Evolutionary conservation across 148 eudicot genomes (phyloP).

Genomic region (Vaccinium darrowii): DNA sequence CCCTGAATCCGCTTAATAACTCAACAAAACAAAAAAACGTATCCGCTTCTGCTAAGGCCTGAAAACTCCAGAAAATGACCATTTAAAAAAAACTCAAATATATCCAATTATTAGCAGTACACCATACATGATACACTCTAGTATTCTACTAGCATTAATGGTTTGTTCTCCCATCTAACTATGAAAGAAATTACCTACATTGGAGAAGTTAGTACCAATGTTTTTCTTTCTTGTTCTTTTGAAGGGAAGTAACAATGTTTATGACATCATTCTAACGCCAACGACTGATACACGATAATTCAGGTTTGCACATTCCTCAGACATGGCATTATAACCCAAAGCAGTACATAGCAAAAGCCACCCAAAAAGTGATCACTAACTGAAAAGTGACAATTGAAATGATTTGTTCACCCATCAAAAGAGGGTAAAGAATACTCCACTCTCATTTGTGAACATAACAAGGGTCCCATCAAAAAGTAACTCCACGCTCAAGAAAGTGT

Average conservation of each 20-base stretch:
- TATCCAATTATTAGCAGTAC: slow-evolving; percentile 5
- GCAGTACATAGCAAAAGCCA: background rate
- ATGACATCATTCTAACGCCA: background rate
- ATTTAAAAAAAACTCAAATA: background rate
- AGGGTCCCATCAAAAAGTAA: background rate
- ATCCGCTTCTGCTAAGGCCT: slow-evolving; percentile 93
- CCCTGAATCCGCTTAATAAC: slow-evolving; percentile 86
- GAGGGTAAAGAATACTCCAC: background rate
- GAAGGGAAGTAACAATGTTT: background rate
- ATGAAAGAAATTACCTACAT: background rate
- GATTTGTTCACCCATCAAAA: background rate
- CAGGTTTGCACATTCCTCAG: background rate
- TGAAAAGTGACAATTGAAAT: background rate
- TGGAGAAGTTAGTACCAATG: background rate
- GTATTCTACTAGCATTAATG: background rate
- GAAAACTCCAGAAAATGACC: slow-evolving; percentile 27
- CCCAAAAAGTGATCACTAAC: background rate
- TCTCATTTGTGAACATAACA: background rate
- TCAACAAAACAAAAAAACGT: slow-evolving; percentile 98
- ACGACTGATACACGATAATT: background rate
- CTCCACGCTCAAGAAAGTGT: background rate
- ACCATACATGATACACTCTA: background rate
- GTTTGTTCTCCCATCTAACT: background rate
- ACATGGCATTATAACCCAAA: background rate
- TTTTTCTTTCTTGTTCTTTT: too few relatives aligned